Evolutionary conservation across 2,329 filamentous ascomycete genomes (phyloP), one percentile per base, ranked within the genome.

Genomic region (Diaporthe vaccinii): DNA sequence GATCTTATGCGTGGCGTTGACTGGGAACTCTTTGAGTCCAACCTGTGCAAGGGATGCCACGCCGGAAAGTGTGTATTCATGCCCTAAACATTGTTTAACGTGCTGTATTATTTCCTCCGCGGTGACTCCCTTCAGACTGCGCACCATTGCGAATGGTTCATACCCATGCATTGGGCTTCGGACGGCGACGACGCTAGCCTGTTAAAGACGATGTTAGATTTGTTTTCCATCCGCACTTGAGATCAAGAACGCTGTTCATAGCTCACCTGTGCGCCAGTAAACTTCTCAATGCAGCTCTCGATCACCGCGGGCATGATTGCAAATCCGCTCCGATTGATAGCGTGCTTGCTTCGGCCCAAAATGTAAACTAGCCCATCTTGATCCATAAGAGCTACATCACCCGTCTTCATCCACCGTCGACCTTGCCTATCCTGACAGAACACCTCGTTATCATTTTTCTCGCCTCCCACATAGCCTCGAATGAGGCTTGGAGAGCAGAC

Each of bases 261-360:
- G n/a, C 57, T 61, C 22, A 61, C 57, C 57, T 61, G 57, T 61
- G 34, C 34, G 20, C 57, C 57, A 9, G 57, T 61, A 39, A 61
- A 14, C 4, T 61, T 25, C 57, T 61, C 57, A 15, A 41, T 41
- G 34, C 57, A 61, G 57, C 57, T 61, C 34, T 61, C 57, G 2
- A 61, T 22, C 6, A 61, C 22, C 4, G 57, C 57, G 6, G 57
- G 57, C 34, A 61, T 61, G 31, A 61, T 61, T n/a, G 57, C 34
- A 41, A 39, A 61, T 14, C 57, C 57, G 10, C 4, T 10, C 10
- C 34, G 57, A 39, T 41, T 36, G 14, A 57, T 57, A 12, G 57
- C 57, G n/a, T 61, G 34, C 34, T 39, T 61, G 57, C 57, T 61
- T 25, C 57, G 34, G 57, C 57, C 57, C 34, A 61, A 41, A 14